Conservation (phyloP, 2,329 filamentous ascomycete genomes). For the Purpureocillium takamizusanense region DNA sequence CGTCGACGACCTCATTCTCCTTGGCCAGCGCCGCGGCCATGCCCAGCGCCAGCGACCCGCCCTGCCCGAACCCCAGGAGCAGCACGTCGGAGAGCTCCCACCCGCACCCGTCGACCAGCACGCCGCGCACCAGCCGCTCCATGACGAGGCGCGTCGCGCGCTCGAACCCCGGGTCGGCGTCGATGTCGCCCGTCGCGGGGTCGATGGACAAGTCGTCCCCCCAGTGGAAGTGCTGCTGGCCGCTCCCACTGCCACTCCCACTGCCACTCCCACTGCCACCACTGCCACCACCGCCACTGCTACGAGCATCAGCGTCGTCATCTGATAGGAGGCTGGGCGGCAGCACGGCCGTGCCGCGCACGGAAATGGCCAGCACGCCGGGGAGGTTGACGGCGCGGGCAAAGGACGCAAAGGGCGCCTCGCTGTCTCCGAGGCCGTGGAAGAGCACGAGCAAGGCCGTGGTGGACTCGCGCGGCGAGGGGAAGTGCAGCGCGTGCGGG, state of each 20-base stretch:
- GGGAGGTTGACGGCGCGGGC: constrained; percentile 62
- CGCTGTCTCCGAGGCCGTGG: constrained; percentile 75
- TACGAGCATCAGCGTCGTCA: constrained; percentile 14
- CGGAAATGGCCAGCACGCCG: constrained; percentile 65
- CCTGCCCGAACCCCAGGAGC: constrained; percentile 60
- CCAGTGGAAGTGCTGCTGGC: constrained; percentile 46
- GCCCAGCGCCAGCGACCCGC: constrained; percentile 52
- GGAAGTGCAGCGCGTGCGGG: constrained; percentile 37
- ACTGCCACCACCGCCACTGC: constrained; percentile 7
- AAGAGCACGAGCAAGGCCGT: constrained; percentile 73
- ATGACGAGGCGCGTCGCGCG: constrained; percentile 37
- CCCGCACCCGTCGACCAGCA: constrained; percentile 46
- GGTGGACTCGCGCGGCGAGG: constrained; percentile 48
- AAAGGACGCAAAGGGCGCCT: constrained; percentile 59
- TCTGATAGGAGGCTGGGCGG: constrained; percentile 54
- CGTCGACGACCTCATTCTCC: constrained; percentile 23
- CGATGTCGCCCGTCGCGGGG: constrained; percentile 39
- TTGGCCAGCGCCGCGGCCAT: constrained; percentile 36
- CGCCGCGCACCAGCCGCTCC: constrained; percentile 38
- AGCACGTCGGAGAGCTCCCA: constrained; percentile 52
- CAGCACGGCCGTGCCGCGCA: constrained; percentile 62
- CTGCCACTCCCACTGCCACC: no score
- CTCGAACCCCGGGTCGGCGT: constrained; percentile 53
- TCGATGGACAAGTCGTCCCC: constrained; percentile 56
- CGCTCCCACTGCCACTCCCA: no score